Conservation (phyloP, 495 filamentous ascomycete genomes). For the Ascobolus immersus region DNA sequence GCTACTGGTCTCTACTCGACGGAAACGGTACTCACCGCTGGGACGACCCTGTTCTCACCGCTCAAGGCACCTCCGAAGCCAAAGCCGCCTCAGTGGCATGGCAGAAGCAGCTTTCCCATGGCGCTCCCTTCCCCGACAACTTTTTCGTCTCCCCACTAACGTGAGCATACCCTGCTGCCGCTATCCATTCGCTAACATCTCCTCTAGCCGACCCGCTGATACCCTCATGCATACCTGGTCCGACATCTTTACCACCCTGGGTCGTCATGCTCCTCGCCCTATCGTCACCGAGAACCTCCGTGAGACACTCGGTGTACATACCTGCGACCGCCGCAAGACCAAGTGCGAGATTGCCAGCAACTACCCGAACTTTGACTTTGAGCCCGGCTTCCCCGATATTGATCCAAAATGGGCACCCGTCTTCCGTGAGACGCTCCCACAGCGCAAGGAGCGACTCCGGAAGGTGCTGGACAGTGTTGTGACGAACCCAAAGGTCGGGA, state of each 20-base stretch:
- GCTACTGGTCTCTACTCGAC: constrained; percentile 44
- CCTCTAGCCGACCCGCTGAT: constrained; percentile 11
- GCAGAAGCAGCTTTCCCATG: constrained; percentile 26
- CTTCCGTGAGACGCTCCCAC: constrained; percentile 23
- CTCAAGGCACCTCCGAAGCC: constrained; percentile 35
- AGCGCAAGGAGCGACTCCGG: constrained; percentile 29
- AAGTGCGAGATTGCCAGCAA: constrained; percentile 28
- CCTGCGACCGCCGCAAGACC: constrained; percentile 44
- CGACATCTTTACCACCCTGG: constrained; percentile 29
- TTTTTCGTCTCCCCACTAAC: constrained; percentile 46
- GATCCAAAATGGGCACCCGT: constrained; percentile 36
- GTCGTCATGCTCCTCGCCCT: constrained; percentile 46
- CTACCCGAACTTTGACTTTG: constrained; percentile 37
- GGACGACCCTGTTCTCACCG: constrained; percentile 43
- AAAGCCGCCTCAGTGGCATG: constrained; percentile 36
- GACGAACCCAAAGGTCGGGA: constrained; percentile 27
- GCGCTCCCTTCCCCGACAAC: constrained; percentile 35
- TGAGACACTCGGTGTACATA: constrained; percentile 48
- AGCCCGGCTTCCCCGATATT: constrained; percentile 32
- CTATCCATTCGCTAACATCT: not conserved
- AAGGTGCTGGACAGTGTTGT: constrained; percentile 40
- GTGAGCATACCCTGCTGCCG: constrained; percentile 1
- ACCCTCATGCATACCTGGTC: constrained; percentile 13
- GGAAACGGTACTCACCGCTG: constrained; percentile 42
- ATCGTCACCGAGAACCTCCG: constrained; percentile 21